Evolutionary conservation across 2,329 filamentous ascomycete species (phyloP).

Genomic region (Lachnellula occidentalis): DNA sequence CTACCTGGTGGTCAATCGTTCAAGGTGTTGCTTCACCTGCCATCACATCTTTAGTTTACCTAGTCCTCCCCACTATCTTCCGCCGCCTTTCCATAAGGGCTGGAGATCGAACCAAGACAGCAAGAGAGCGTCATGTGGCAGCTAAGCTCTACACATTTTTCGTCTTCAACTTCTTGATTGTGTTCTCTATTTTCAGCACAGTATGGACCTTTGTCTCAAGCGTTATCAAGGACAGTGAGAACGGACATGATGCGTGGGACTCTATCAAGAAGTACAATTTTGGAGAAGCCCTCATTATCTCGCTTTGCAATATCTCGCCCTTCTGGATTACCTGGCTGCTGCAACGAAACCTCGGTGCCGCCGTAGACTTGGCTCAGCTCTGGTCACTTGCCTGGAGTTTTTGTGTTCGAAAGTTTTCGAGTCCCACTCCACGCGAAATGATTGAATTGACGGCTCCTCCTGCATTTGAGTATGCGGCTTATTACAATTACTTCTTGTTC

Average conservation of each 20-base stretch:
- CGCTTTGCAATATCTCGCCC: conserved; percentile 74
- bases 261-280: conserved; percentile 62
- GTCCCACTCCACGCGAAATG: conserved; percentile 81
- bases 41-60: conserved; percentile 79
- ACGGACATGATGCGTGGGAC: conserved; percentile 57
- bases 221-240: conserved; percentile 53
- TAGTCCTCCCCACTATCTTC: conserved; percentile 86
- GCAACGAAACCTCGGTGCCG: conserved; percentile 86
- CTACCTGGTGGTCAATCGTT: conserved; percentile 72
- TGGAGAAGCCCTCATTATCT: conserved; percentile 59
- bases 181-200: conserved; percentile 88
- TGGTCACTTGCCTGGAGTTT: conserved; percentile 81
- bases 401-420: conserved; percentile 76
- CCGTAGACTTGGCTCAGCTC: conserved; percentile 87
- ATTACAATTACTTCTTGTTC: conserved; percentile 97
- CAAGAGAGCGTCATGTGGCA: conserved; percentile 84
- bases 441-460: conserved; percentile 92
- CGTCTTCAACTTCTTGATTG: conserved; percentile 91
- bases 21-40: conserved; percentile 90
- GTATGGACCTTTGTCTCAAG: conserved; percentile 67
- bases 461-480: conserved; percentile 88
- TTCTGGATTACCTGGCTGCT: conserved; percentile 95
- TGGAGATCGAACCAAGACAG: conserved; percentile 88
- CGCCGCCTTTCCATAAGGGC: conserved; percentile 76
- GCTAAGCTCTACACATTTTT: conserved; percentile 93